Base-by-base conservation (phyloP, 768 basidiomycete genomes). In the Strobilomyces dryophilus region DNA sequence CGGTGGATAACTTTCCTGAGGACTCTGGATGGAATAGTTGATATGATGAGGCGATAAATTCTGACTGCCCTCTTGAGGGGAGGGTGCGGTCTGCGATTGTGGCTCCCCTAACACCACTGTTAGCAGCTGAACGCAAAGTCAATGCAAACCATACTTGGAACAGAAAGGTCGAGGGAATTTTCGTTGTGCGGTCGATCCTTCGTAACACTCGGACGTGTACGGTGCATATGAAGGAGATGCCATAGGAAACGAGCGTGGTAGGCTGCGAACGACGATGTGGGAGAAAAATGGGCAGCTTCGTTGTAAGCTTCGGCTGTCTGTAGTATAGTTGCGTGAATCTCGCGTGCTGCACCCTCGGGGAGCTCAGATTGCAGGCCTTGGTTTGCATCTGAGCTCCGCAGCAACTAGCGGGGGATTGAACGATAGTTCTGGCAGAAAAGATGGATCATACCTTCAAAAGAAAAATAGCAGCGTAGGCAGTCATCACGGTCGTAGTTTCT, bases 401-500 rank as follows among this genome's bases (percentile, higher is more conserved):
- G 75, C 47, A 92, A 79, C 90, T 90, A 47, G 36, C 18, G 17
- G 49, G 18, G 35, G 41, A 27, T 61, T 61, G 45, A 61, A 49
- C 29, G n/a, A 27, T 29, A 3, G 36, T 24, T 31, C 46, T 11
- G 21, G 26, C 39, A 32, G 32, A 32, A 8, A 31, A n/a, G 32
- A n/a, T 59, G 69, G 11, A 26, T 21, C 51, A 48, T 64, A 87
- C 91, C 77, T 79, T 85, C 58, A 92, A 73, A 57, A 93, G 71
- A 64, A 90, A 86, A 35, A 92, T 82, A 18, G 90, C 89, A 44
- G 87, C 82, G 62, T 92, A 92, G 24, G 89, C 91, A 18, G 87
- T 87, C 90, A 92, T 92, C 43, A 87, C 81, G 8, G 86, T 84
- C 55, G 90, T 82, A 5, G 87, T 85, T 65, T 92, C 90, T 73